phyloP scores from a whole-genome alignment of 805 yeast genomes.

The Metschnikowia chrysomelidarum region DNA sequence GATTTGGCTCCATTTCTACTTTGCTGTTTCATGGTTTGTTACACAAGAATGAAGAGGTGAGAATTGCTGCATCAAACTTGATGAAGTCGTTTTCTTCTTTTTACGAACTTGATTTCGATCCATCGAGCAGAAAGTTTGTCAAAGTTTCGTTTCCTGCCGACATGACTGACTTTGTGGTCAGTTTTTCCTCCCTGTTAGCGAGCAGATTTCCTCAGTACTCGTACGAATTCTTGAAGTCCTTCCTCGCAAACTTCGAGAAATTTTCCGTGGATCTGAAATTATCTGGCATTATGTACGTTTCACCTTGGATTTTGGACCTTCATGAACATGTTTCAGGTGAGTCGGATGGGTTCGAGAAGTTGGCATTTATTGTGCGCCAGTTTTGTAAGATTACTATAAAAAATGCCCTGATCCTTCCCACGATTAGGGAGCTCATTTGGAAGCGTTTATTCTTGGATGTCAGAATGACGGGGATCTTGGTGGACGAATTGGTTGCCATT shows the following conservation, averaged over 20 bases:
- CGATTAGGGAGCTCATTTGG: conserved; percentile 66
- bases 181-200: conserved; percentile 59
- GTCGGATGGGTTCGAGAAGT: conserved; percentile 57
- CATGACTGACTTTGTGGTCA: conserved; percentile 56
- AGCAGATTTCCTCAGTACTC: conserved; percentile 56
- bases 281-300: conserved; percentile 49
- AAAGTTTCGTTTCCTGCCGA: conserved; percentile 69
- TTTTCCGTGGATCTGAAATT: conserved; percentile 33
- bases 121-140: conserved; percentile 49
- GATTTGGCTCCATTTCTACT: conserved; percentile 61
- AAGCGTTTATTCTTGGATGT: conserved; percentile 60
- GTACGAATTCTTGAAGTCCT: conserved; percentile 55
- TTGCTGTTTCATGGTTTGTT: conserved; percentile 67
- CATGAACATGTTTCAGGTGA: conserved; percentile 58
- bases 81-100: conserved; percentile 60
- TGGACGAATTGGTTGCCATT: conserved; percentile 72
- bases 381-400: conserved; percentile 57
- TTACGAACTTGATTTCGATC: conserved; percentile 59
- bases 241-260: conserved; percentile 41
- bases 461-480: conserved; percentile 51
- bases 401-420: conserved; percentile 47
- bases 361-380: conserved; percentile 59
- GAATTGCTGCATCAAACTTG: conserved; percentile 61
- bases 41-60: conserved; percentile 55
- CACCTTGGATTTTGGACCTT: conserved; percentile 76